phyloP scores from a whole-genome alignment of 2,329 filamentous ascomycete species.

The Colletotrichum sp. region DNA sequence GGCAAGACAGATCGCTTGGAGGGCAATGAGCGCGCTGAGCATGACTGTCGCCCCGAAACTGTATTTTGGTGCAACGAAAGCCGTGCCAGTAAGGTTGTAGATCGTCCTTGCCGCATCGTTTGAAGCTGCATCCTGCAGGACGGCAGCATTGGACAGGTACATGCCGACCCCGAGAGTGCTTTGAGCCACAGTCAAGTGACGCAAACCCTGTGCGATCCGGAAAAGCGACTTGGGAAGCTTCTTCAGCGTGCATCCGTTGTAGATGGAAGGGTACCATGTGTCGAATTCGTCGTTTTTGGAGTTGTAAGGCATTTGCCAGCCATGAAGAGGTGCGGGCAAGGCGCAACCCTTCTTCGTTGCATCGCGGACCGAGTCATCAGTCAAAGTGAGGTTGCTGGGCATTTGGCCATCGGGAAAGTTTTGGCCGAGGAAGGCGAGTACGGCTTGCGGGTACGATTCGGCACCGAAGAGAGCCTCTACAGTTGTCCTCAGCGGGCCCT shows the following conservation, averaged over 20 bases:
- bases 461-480: slow-evolving; percentile 15
- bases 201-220: slow-evolving; percentile 10
- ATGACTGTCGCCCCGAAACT: not conserved
- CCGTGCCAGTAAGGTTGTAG: slow-evolving; percentile 8
- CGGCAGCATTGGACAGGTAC: slow-evolving; percentile 16
- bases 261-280: slow-evolving; percentile 13
- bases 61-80: not conserved
- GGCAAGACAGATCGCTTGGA: slow-evolving; percentile 5
- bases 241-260: slow-evolving; percentile 6
- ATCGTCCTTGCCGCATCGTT: slow-evolving; percentile 20
- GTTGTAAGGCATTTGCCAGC: slow-evolving; percentile 17
- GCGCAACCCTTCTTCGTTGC: not conserved
- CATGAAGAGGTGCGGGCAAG: not conserved
- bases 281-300: slow-evolving; percentile 12
- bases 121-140: slow-evolving; percentile 4
- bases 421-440: slow-evolving; percentile 5
- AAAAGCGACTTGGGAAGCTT: slow-evolving; percentile 8
- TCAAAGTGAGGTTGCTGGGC: not conserved
- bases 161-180: slow-evolving; percentile 20
- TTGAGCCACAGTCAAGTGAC: slow-evolving; percentile 2
- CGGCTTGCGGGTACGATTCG: slow-evolving; percentile 3
- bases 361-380: not conserved
- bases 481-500: slow-evolving; percentile 9
- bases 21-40: slow-evolving; percentile 9
- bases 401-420: not conserved